These are phyloP conservation scores for Ogataea chonburiensis DNA, from an alignment of 805 yeast species.

Conservation along the genomic window DNA sequence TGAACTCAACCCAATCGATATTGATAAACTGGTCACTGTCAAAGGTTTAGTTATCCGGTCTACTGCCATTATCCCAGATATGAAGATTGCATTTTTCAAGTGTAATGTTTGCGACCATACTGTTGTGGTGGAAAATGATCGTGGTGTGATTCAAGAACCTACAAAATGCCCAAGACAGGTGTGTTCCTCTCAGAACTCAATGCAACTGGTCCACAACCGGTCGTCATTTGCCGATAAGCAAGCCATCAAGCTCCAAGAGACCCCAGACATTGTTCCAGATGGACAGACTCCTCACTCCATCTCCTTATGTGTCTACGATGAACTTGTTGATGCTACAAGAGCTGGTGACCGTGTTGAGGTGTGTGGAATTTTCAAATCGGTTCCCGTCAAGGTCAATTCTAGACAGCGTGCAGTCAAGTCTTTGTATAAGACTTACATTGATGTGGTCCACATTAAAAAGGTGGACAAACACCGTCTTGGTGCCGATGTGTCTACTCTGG, in stretches of 20 bases:
- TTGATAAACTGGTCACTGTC: slow-evolving; percentile 86
- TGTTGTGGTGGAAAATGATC: slow-evolving; percentile 84
- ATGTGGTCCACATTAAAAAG: slow-evolving; percentile 89
- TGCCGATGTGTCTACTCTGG: slow-evolving; percentile 70
- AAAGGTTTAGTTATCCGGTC: slow-evolving; percentile 89
- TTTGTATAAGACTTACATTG: slow-evolving; percentile 88
- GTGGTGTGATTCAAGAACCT: slow-evolving; percentile 94
- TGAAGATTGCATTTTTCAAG: slow-evolving; percentile 95
- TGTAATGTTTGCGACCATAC: slow-evolving; percentile 96
- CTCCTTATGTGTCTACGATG: slow-evolving; percentile 91
- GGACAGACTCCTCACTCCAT: slow-evolving; percentile 99
- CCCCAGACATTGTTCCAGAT: slow-evolving; percentile 83
- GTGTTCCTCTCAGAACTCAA: slow-evolving; percentile 80
- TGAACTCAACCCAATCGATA: slow-evolving; percentile 89
- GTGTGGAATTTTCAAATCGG: slow-evolving; percentile 90
- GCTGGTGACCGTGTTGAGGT: slow-evolving; percentile 97
- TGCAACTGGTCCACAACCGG: slow-evolving; percentile 89
- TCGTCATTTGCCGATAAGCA: slow-evolving; percentile 94
- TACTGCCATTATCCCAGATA: slow-evolving; percentile 92
- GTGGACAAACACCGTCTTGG: slow-evolving; percentile 80
- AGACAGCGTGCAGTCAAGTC: slow-evolving; percentile 80
- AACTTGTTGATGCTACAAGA: slow-evolving; percentile 87
- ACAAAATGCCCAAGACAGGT: slow-evolving; percentile 85
- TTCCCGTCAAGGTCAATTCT: slow-evolving; percentile 86
- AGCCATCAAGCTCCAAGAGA: slow-evolving; percentile 86